Evolutionary conservation across 345 rosid genomes (phyloP), one percentile per base, ranked within the genome.

Genomic region (Fremontodendron californicum): DNA sequence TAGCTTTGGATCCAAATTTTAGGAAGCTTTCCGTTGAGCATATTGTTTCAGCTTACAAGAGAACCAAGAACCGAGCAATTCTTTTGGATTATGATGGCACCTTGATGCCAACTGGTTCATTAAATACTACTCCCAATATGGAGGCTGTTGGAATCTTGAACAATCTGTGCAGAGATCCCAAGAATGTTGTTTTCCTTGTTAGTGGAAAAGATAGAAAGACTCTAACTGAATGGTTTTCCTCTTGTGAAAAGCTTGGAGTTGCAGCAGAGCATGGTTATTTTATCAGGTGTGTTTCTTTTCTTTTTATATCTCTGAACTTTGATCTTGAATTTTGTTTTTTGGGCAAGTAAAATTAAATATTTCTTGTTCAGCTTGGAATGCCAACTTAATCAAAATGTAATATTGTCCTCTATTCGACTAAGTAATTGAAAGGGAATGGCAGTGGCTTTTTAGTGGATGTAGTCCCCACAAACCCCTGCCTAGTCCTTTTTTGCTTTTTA

Each of bases 1-100:
- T 94, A 83, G 90, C 97, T 10, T 77, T 94, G 85, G 97, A 93
- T 86, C 98, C 98, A 37, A 94, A 86, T 82, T 94, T 57, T 25
- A 10, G 62, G 33, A 57, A 57, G 62, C 62, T 57, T 57, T 57
- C 62, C 1, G 33, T 57, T 0, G 62, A 57, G 62, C 62, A 57
- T 25, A 57, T 57, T 10, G 33, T 57, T 57, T 57, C 62, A 3
- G 62, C 62, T 57, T 57, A 57, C 62, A 57, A 27, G 62, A 57
- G 62, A 25, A 25, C 62, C 62, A 57, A 57, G 62, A 57, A 57
- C 62, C 62, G 62, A 4, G 62, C 62, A 9, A 57, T 57, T 57
- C 62, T 57, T 23, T 57, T 57, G 62, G 62, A 57, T 57, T 57
- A 25, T 1, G 62, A 57, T 3, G 62, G 62, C 62, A 57, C 62